phyloP scores from a whole-genome alignment of 2,329 filamentous ascomycete species.

The Pezicula carpinea region DNA sequence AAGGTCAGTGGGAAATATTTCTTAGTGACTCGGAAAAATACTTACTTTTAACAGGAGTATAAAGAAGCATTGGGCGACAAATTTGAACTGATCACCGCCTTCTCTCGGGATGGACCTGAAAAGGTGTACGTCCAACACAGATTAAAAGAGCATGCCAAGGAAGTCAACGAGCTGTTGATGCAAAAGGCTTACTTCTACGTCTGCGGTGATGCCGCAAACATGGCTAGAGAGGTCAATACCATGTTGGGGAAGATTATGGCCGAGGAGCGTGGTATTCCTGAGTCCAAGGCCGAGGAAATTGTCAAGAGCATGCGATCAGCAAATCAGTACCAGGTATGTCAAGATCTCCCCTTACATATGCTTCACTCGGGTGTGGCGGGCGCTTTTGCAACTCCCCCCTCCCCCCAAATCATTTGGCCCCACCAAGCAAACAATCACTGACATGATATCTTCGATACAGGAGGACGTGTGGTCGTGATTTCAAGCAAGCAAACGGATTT shows the following conservation, averaged over 20 bases:
- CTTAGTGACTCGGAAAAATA: slow-evolving; percentile 6
- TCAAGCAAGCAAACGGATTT: background rate
- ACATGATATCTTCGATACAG: slow-evolving; percentile 31
- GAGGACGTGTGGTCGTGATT: slow-evolving; percentile 67
- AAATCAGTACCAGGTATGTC: slow-evolving; percentile 86
- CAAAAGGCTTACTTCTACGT: slow-evolving; percentile 95
- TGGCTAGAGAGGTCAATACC: slow-evolving; percentile 89
- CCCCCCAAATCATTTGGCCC: too few species aligned
- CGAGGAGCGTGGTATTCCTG: slow-evolving; percentile 74
- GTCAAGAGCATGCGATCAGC: slow-evolving; percentile 94
- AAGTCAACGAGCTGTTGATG: slow-evolving; percentile 82
- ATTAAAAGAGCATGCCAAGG: slow-evolving; percentile 74
- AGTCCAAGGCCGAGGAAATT: slow-evolving; percentile 88
- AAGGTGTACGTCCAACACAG: slow-evolving; percentile 98
- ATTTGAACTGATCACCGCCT: slow-evolving; percentile 87
- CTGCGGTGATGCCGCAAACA: slow-evolving; percentile 94
- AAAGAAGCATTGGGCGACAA: slow-evolving; percentile 79
- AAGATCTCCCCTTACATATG: slow-evolving; percentile 19
- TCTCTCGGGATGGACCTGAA: slow-evolving; percentile 80
- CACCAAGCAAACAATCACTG: slow-evolving; percentile 4
- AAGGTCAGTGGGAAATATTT: slow-evolving; percentile 57
- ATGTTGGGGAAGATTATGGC: slow-evolving; percentile 84
- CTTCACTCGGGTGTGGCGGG: slow-evolving; percentile 4
- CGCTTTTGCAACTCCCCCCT: slow-evolving; percentile 6
- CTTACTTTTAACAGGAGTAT: slow-evolving; percentile 58